Conservation (phyloP, 2,329 filamentous ascomycete species). For the Exophiala calicioides region DNA sequence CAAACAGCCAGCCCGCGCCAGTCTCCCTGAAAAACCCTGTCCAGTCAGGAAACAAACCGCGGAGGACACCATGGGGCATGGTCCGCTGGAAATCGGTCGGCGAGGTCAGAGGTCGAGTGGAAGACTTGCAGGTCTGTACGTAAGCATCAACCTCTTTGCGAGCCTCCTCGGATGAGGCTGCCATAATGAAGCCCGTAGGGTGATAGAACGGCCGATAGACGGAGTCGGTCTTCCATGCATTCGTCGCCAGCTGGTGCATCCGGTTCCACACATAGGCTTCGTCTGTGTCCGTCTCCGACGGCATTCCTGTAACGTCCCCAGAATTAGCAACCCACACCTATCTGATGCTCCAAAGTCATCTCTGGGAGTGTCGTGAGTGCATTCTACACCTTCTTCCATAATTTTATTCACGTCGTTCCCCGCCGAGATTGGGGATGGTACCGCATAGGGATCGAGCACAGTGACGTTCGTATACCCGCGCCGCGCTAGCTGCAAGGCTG, state of each 20-base stretch:
- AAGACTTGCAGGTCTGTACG: no score
- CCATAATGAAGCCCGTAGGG: constrained; percentile 46
- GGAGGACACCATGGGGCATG: constrained; percentile 54
- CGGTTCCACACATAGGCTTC: not conserved
- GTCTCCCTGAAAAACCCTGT: constrained; percentile 44
- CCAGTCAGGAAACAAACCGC: constrained; percentile 48
- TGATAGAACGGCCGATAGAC: constrained; percentile 50
- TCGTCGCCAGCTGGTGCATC: not conserved
- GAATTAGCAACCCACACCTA: no score
- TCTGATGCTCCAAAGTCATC: no score
- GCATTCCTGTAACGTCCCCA: no score
- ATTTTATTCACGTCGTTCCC: constrained; percentile 54
- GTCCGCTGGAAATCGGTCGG: constrained; percentile 51
- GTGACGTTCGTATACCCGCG: constrained; percentile 50
- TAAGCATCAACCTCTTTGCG: constrained; percentile 42
- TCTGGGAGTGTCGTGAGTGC: not conserved
- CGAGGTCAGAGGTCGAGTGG: constrained; percentile 43
- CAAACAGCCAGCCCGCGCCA: constrained; percentile 57
- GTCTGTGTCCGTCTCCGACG: constrained; percentile 9
- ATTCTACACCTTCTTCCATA: constrained; percentile 29
- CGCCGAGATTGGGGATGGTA: constrained; percentile 51
- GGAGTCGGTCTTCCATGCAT: constrained; percentile 44
- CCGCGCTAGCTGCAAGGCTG: constrained; percentile 48
- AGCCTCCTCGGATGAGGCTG: constrained; percentile 44
- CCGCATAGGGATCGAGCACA: constrained; percentile 48